Base-by-base conservation (phyloP, 2,329 filamentous ascomycete genomes). In the Monosporascus sp. region DNA sequence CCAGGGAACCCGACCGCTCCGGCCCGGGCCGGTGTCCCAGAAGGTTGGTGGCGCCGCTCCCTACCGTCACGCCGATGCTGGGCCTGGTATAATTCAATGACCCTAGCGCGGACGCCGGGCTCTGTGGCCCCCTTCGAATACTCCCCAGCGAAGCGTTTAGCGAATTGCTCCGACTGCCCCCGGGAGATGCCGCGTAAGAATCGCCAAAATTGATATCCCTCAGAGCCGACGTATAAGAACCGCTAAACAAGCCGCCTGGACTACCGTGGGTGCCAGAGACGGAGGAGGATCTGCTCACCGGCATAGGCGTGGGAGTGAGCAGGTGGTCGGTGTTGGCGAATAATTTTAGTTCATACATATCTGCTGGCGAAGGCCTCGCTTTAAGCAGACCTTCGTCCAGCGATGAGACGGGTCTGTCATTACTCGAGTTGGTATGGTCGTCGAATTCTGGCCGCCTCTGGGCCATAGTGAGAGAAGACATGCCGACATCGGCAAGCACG, bases 401-500 rank as follows among this genome's bases (percentile, higher is more conserved):
- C 20, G 65, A 67, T 22, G 65, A 50, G n/a, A 58, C 55, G n/a
- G 52, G 51, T 6, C 50, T 53, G 14, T 59, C 54, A 14, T 58
- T 55, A 8, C 59, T 4, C 61, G 64, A 35, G 46, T 65, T 55
- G 38, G 70, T 48, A 65, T 68, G 63, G 24, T 73, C 73, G 47
- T 76, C 72, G 7, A 72, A 65, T 31, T 68, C 70, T 0, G 74
- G 71, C 55, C 85, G 86, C 49, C 85, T 80, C 17, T 86, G 79
- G 5, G 93, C 93, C 85, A 97, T 88, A 1, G 93, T 97, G 48
- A 99, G 78, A 3, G 92, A 96, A 1, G 93, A 89, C 72, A 96
- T 89, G 27, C 87, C 87, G 17, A 97, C 88, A 66, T 97, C 92
- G 64, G 96, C 84, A 16, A 99, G 78, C 0, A 96, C 91, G 0